Evolutionary conservation across 805 yeast species (phyloP), one percentile per base, ranked within the genome.

Genomic region (Zygotorulaspora chibaensis): DNA sequence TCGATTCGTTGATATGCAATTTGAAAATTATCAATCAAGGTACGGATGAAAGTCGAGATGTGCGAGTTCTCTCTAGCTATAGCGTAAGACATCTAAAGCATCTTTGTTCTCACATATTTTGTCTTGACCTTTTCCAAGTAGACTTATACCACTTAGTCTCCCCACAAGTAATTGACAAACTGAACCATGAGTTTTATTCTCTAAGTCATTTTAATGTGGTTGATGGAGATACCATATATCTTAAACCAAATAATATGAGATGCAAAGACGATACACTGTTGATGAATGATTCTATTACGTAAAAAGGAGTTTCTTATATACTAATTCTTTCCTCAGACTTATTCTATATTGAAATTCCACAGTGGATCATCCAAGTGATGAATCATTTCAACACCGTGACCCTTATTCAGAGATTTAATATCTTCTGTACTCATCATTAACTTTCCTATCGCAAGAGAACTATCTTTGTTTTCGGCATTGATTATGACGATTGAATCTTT

Each of bases 401-500:
- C 96, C 66, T 90, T 90, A 65, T 90, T 90, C 35, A 78, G 73
- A 16, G 77, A 69, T 65, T 84, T 86, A 59, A 90, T 89, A 40
- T 90, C 96, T 56, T 86, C 91, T 1, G 95, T 84, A 56, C 89
- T 81, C 96, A 90, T 87, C 40, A 77, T 67, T 51, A 91, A 72
- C 56, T 81, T 81, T n/a, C 97, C 98, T 47, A 91, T 74, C 6
- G 97, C 97, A 66, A 91, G 70, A 0, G 97, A 96, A 58, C 77
- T 73, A 53, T 89, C 95, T 61, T 91, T 91, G 48, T 96, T 96
- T 68, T 90, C 96, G 40, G 97, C 96, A 62, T 82, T 84, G 20
- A 91, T 77, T 8, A 85, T 76, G 38, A 90, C 96, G 25, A 86
- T 75, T n/a, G 82, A 72, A 43, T 76, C 95, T 54, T 79, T 73